These are phyloP conservation scores for Cryptococcus jaspeensis DNA, from an alignment of 1,284 basidiomycete species.

Conservation along the genomic window DNA sequence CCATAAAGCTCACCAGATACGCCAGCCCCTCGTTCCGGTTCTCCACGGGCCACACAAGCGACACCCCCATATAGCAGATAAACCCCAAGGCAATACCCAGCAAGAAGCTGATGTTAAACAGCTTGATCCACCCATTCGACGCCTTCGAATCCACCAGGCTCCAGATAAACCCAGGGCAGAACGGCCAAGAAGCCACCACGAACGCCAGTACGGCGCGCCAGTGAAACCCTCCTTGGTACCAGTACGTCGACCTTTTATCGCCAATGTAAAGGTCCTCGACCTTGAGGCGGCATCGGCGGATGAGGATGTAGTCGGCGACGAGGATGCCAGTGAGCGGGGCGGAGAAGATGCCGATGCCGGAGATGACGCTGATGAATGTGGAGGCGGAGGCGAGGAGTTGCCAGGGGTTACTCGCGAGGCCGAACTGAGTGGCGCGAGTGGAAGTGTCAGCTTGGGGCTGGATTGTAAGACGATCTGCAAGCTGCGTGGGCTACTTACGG, in stretches of 20 bases:
- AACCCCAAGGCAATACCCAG: conserved; percentile 16
- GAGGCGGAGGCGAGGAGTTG: conserved; percentile 39
- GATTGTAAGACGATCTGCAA: background rate
- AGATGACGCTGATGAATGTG: conserved; percentile 49
- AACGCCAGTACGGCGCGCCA: conserved; percentile 30
- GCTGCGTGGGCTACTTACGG: too few species aligned
- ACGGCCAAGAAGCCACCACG: conserved; percentile 17
- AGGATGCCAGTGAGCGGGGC: conserved; percentile 48
- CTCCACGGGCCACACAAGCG: conserved; percentile 2
- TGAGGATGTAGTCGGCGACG: conserved; percentile 51
- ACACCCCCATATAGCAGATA: conserved; percentile 1
- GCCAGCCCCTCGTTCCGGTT: conserved; percentile 4
- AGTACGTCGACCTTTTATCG: conserved; percentile 22
- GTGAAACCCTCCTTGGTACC: conserved; percentile 33
- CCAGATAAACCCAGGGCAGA: conserved; percentile 32
- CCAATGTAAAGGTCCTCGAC: conserved; percentile 42
- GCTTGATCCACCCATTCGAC: conserved; percentile 21
- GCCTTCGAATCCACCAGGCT: conserved; percentile 14
- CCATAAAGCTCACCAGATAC: conserved; percentile 9
- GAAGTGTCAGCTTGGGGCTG: background rate
- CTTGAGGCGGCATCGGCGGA: conserved; percentile 43
- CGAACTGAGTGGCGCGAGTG: conserved; percentile 22
- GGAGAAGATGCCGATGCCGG: conserved; percentile 45
- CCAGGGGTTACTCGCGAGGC: conserved; percentile 50
- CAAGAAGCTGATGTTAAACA: conserved; percentile 36